Evolutionary conservation across 2,329 filamentous ascomycete species (phyloP).

Genomic region (Fonsecaea erecta): DNA sequence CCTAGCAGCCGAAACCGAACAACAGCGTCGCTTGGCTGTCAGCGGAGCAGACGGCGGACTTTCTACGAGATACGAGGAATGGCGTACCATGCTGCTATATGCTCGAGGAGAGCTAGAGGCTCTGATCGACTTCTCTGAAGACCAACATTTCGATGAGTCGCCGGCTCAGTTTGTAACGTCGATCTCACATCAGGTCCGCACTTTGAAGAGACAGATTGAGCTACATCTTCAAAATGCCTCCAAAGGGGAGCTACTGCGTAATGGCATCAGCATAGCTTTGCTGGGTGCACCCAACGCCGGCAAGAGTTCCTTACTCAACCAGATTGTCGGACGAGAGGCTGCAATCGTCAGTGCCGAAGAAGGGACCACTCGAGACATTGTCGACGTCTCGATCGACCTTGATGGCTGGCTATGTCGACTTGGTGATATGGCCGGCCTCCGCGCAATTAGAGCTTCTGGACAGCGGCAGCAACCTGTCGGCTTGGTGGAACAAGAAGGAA

Average conservation of each 20-base stretch:
- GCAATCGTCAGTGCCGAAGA: slow-evolving; percentile 93
- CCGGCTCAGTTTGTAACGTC: slow-evolving; percentile 71
- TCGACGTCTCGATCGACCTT: slow-evolving; percentile 89
- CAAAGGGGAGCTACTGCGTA: slow-evolving; percentile 79
- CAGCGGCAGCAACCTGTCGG: slow-evolving; percentile 58
- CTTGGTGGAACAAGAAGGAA: slow-evolving; percentile 83
- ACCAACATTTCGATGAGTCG: slow-evolving; percentile 94
- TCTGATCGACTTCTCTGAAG: slow-evolving; percentile 94
- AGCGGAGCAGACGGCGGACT: slow-evolving; percentile 73
- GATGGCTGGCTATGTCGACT: slow-evolving; percentile 90
- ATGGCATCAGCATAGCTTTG: slow-evolving; percentile 83
- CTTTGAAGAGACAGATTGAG: slow-evolving; percentile 66
- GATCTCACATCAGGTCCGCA: slow-evolving; percentile 67
- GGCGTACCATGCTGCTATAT: slow-evolving; percentile 76
- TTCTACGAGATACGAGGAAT: slow-evolving; percentile 76
- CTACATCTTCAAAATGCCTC: slow-evolving; percentile 77
- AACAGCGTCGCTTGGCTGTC: slow-evolving; percentile 85
- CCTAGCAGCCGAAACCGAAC: slow-evolving; percentile 76
- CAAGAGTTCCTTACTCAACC: slow-evolving; percentile 92
- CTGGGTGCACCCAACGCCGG: slow-evolving; percentile 92
- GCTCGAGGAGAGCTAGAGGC: slow-evolving; percentile 92
- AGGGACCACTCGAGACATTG: slow-evolving; percentile 90
- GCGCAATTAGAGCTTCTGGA: slow-evolving; percentile 44
- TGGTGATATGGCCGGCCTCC: slow-evolving; percentile 90
- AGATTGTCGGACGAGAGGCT: slow-evolving; percentile 86